A percentile compares a stretch with the other conserved stretches of the same genome.
Conservation (phyloP, 192 early-diverging fungal genomes). For the Podila verticillata region DNA sequence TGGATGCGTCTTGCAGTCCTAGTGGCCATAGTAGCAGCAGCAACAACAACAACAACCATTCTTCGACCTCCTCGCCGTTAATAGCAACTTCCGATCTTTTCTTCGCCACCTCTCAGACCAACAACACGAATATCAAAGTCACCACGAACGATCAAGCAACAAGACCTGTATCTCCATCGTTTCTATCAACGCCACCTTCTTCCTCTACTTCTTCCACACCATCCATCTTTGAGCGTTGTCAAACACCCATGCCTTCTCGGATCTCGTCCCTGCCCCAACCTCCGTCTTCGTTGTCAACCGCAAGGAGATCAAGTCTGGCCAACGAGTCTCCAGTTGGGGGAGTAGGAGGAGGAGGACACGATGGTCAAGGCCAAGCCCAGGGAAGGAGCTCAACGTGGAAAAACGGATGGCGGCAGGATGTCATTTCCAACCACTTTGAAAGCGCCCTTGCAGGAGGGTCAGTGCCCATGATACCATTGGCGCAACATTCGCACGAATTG, state of each 20-base stretch:
- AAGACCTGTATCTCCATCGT: too few species aligned
- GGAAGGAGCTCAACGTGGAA: neutral
- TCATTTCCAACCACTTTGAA: neutral
- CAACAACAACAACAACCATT: neutral
- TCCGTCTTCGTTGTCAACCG: neutral
- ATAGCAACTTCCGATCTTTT: too few species aligned
- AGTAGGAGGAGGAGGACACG: neutral
- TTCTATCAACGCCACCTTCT: too few species aligned
- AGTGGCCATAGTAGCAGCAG: constrained; percentile 8
- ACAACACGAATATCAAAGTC: too few species aligned
- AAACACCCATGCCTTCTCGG: neutral
- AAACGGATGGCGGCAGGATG: neutral
- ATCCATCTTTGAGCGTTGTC: neutral
- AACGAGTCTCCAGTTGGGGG: neutral
- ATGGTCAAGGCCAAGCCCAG: neutral
- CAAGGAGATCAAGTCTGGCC: neutral
- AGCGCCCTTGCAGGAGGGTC: neutral
- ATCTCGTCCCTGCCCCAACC: neutral
- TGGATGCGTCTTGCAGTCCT: neutral
- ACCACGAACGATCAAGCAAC: too few species aligned
- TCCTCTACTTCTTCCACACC: neutral
- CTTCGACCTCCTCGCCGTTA: neutral
- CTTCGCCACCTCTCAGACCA: too few species aligned
- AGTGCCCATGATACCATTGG: neutral
- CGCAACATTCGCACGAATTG: neutral